phyloP scores from a whole-genome alignment of 306 rosid species.

The Fragaria nilgerrensis region DNA sequence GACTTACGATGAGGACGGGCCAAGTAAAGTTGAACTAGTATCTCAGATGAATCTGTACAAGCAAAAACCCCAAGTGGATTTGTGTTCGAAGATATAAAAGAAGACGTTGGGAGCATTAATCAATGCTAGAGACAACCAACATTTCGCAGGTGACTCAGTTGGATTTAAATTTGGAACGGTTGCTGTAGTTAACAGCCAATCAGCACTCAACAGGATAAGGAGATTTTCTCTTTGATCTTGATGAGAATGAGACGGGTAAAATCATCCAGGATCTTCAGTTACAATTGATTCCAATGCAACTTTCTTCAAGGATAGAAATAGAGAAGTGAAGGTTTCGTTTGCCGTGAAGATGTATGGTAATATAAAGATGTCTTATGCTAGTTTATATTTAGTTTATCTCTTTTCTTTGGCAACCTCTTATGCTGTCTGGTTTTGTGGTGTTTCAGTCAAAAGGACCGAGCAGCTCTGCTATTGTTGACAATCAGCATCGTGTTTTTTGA shows the following conservation, averaged over 20 bases:
- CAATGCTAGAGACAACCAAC: slow-evolving; percentile 33
- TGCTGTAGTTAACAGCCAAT: slow-evolving; percentile 25
- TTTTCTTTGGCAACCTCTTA: slow-evolving; percentile 4
- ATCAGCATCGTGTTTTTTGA: slow-evolving; percentile 26
- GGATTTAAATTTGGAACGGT: slow-evolving; percentile 30
- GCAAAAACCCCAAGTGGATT: slow-evolving; percentile 36
- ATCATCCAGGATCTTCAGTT: slow-evolving; percentile 30
- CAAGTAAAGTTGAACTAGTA: slow-evolving; percentile 27
- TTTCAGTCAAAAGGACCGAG: slow-evolving; percentile 49
- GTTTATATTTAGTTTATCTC: slow-evolving; percentile 11
- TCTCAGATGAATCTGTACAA: slow-evolving; percentile 22
- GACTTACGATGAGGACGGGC: slow-evolving; percentile 30
- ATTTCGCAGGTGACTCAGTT: slow-evolving; percentile 26
- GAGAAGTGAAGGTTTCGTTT: slow-evolving; percentile 31
- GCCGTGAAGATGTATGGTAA: slow-evolving; percentile 31
- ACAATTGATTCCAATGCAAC: slow-evolving; percentile 36
- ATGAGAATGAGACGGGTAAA: slow-evolving; percentile 33
- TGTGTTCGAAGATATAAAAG: slow-evolving; percentile 24
- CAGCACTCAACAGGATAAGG: slow-evolving; percentile 28
- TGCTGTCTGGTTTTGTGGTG: slow-evolving; percentile 17
- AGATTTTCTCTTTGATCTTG: neutral
- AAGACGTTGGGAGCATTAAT: slow-evolving; percentile 30
- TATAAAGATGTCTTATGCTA: slow-evolving; percentile 19
- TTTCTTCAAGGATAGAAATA: slow-evolving; percentile 21
- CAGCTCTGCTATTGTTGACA: slow-evolving; percentile 28